Evolutionary conservation across 2,329 filamentous ascomycete genomes (phyloP).

Genomic region (Xylariaceae sp.): DNA sequence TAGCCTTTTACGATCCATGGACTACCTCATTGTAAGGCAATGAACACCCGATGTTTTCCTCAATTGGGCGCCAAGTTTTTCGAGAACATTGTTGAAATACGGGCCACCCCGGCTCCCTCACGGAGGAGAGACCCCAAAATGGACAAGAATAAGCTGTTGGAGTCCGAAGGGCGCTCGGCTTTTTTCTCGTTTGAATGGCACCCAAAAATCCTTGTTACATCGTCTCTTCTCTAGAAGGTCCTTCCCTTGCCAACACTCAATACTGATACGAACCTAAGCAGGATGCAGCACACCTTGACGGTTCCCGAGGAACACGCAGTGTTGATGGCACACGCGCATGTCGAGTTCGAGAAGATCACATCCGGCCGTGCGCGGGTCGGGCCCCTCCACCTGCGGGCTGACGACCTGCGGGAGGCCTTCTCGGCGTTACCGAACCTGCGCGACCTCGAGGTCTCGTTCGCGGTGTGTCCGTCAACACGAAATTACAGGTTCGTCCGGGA

Average conservation of each 20-base stretch:
- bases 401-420: constrained; percentile 37
- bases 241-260: background rate
- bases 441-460: constrained; percentile 39
- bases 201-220: background rate
- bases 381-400: constrained; percentile 34
- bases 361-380: constrained; percentile 32
- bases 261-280: constrained; percentile 17
- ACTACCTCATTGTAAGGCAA: constrained; percentile 28
- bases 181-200: background rate
- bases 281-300: constrained; percentile 36
- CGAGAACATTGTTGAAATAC: background rate
- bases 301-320: constrained; percentile 36
- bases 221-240: background rate
- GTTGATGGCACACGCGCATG: constrained; percentile 35
- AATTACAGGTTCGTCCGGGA: constrained; percentile 36
- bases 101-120: no score
- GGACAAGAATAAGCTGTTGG: no score
- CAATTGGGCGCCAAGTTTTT: background rate
- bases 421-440: constrained; percentile 37
- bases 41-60: background rate
- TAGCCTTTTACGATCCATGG: constrained; percentile 38
- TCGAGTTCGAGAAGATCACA: constrained; percentile 36
- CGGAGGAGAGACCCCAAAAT: no score
- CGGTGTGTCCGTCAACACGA: constrained; percentile 34
- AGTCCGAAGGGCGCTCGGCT: no score